Base-by-base conservation (phyloP, 1,139 yeast genomes). In the Pichia sp. region DNA sequence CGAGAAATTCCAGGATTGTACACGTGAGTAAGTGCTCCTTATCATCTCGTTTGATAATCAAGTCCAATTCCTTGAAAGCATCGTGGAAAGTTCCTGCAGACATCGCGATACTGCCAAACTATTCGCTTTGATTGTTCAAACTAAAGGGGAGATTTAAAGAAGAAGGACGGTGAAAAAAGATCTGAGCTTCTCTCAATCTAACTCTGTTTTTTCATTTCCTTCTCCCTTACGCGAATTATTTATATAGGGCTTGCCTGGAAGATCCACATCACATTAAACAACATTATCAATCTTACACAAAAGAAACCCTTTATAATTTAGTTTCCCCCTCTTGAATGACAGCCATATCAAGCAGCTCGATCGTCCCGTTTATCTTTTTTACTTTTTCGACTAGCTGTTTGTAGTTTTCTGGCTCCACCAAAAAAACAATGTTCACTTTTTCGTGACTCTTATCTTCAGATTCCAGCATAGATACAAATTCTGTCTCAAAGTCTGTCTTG, bases 341-440 rank as follows among this genome's bases (percentile, higher is more conserved):
- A 9, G 96, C 95, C 84, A 89, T 85, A 60, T 90, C 97, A 56
- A 93, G 71, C 13, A 93, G 95, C 65, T 93, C 98, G 7, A 93
- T 75, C 3, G 79, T 73, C 1, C 91, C 91, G 58, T 78, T 82
- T 4, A 80, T 78, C 10, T 55, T 44, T 50, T 77, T 79, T 13
- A 87, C 76, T 10, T 85, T 62, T 48, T 85, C 86, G 31, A 80
- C 85, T 50, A 87, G 73, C 18, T 74, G 81, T 60, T 93, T 79
- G 66, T 89, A 93, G 61, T 81, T 82, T 21, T 90, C 89, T 0
- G 99, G 99, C 67, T 93, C 98, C 37, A 93, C 87, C 45, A 87
- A 76, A 10, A 91, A 90, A 8, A 79, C 73, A n/a, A 53, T 40
- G 43, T 62, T 83, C 73, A 60, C 82, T 86, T 79, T 85, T 83